Conservation (phyloP, 495 filamentous ascomycete genomes). For the Cercophora newfieldiana region DNA sequence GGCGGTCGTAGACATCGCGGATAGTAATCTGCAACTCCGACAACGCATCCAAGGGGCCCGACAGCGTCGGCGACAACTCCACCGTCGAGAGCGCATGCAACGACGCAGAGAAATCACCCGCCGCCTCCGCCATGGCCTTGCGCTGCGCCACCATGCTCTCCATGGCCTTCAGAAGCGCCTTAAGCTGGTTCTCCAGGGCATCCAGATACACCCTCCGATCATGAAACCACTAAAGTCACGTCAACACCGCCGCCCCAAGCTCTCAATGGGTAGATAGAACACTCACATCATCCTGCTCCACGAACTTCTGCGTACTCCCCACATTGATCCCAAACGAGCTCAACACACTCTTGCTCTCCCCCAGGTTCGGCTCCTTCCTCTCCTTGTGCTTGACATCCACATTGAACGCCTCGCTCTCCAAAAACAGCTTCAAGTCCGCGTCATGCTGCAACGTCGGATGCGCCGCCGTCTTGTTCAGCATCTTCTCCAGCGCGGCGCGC, state of each 20-base stretch:
- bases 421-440: slow-evolving; percentile 88
- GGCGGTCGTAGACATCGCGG: slow-evolving; percentile 90
- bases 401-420: slow-evolving; percentile 94
- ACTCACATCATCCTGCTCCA: slow-evolving; percentile 95
- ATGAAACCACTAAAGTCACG: slow-evolving; percentile 79
- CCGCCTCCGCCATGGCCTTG: slow-evolving; percentile 88
- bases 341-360: slow-evolving; percentile 91
- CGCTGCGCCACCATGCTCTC: slow-evolving; percentile 88
- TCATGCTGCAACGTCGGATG: slow-evolving; percentile 94
- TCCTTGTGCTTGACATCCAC: slow-evolving; percentile 98
- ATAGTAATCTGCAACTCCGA: slow-evolving; percentile 93
- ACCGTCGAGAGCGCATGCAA: slow-evolving; percentile 87
- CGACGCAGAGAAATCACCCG: slow-evolving; percentile 86
- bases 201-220: slow-evolving; percentile 93
- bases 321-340: slow-evolving; percentile 78
- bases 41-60: slow-evolving; percentile 81
- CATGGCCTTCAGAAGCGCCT: slow-evolving; percentile 88
- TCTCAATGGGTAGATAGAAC: background rate
- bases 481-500: slow-evolving; percentile 86
- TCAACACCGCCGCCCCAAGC: slow-evolving; percentile 6
- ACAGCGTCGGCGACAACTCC: slow-evolving; percentile 84
- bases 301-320: slow-evolving; percentile 78
- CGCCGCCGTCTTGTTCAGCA: slow-evolving; percentile 91
- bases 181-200: slow-evolving; percentile 91
- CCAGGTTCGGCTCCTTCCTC: slow-evolving; percentile 78